A percentile compares a stretch with the other conserved stretches of the same genome.
These are phyloP conservation scores for Casuarina cunninghamiana DNA, from an alignment of 306 rosid genomes.

Conservation along the genomic window DNA sequence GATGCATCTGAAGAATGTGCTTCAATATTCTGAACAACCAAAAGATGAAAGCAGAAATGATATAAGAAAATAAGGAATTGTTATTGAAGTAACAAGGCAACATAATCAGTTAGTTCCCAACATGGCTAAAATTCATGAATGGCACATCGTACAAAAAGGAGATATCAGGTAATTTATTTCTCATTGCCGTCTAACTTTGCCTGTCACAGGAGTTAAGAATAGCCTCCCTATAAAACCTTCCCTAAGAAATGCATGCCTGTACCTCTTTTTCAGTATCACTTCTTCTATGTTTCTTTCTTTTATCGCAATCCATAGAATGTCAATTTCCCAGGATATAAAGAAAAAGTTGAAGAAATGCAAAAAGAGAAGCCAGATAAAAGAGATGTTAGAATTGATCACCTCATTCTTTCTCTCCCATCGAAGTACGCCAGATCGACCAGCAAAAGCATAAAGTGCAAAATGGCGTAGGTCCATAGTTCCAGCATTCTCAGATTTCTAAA, in stretches of 20 bases:
- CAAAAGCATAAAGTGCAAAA: constrained; percentile 89
- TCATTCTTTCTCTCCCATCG: constrained; percentile 86
- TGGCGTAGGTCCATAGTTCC: constrained; percentile 85
- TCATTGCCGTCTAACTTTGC: neutral
- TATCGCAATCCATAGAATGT: neutral
- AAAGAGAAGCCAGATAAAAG: constrained; percentile 2
- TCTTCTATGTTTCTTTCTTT: constrained; percentile 47
- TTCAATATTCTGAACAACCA: constrained; percentile 71
- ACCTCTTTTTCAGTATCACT: constrained; percentile 89
- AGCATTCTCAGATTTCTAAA: constrained; percentile 68
- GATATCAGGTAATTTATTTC: neutral
- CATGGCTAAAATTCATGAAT: neutral
- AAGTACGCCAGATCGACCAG: constrained; percentile 75
- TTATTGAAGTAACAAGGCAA: constrained; percentile 1
- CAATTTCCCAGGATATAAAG: neutral
- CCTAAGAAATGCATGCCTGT: constrained; percentile 11
- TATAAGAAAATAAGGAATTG: constrained; percentile 18
- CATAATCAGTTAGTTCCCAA: constrained; percentile 24
- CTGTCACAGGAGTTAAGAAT: neutral
- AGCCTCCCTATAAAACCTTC: neutral
- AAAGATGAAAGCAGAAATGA: constrained; percentile 29
- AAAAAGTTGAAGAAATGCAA: neutral
- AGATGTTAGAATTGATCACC: constrained; percentile 39
- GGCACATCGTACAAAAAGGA: no score
- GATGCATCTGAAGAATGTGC: constrained; percentile 82